A percentile compares a stretch with the other conserved stretches of the same genome.
Conservation (phyloP, 2,329 filamentous ascomycete genomes). For the Emericellopsis atlantica region DNA sequence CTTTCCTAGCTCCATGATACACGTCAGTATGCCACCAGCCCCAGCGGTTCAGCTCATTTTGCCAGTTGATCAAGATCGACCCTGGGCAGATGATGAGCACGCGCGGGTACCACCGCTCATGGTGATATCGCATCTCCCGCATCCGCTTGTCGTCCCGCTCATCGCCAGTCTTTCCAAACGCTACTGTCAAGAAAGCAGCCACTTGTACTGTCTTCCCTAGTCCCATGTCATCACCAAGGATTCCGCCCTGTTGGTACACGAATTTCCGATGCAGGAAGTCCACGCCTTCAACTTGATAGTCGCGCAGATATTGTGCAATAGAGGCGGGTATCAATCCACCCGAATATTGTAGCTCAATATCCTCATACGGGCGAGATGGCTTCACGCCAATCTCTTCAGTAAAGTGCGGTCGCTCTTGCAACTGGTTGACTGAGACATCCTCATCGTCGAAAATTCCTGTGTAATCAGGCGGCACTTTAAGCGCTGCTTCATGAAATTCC, state of each 20-base stretch:
- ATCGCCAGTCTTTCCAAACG: conserved; percentile 89
- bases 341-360: conserved; percentile 64
- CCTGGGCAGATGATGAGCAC: conserved; percentile 83
- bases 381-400: conserved; percentile 37
- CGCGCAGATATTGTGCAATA: conserved; percentile 81
- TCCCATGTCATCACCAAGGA: conserved; percentile 95
- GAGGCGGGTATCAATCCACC: conserved; percentile 74
- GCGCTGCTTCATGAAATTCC: conserved; percentile 49
- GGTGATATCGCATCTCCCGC: conserved; percentile 63
- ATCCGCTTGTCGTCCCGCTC: conserved; percentile 76
- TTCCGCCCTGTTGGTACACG: conserved; percentile 79
- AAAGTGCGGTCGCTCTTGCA: conserved; percentile 62
- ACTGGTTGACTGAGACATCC: conserved; percentile 18
- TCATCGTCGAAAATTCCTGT: conserved; percentile 57
- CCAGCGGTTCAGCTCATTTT: conserved; percentile 74
- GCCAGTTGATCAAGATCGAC: conserved; percentile 83
- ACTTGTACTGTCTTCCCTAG: conserved; percentile 95
- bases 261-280: conserved; percentile 80
- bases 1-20: conserved; percentile 61
- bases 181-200: conserved; percentile 78
- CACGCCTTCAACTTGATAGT: conserved; percentile 81
- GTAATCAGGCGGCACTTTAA: conserved; percentile 69
- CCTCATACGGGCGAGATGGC: conserved; percentile 58
- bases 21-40: conserved; percentile 88
- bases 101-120: conserved; percentile 58